Base-by-base conservation (phyloP, 139 green algal species). In the Haematococcus lacustris region DNA sequence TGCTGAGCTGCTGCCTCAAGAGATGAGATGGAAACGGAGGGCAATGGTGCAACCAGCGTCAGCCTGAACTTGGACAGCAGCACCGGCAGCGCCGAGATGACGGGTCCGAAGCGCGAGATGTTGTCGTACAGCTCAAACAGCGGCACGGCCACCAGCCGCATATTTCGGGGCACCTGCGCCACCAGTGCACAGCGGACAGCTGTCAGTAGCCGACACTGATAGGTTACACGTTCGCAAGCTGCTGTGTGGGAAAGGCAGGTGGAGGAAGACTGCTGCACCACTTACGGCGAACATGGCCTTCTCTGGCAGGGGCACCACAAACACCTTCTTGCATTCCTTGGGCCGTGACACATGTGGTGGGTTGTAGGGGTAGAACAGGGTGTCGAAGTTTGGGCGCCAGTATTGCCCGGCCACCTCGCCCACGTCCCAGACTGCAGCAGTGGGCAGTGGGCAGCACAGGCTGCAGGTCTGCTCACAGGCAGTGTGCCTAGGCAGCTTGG, bases 101-200 rank as follows among this genome's bases (percentile, higher is more conserved):
- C 67, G n/a, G 67, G 67, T 1, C 67, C 67, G 17, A 65, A 72
- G 13, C 67, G 30, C 23, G 23, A 34, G 13, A 78, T 33, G 74
- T 98, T 96, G 69, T 97, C 93, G 73, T 98, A 97, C 33, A 98
- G 82, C 79, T 98, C 94, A 67, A 97, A 97, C 7, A 98, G 76
- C 9, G 94, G 94, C 34, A 98, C 94, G 1, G 94, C 94, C 33
- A 98, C 68, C 38, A 98, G 83, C 74, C 91, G 93, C 68, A 92
- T 79, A 78, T 98, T 98, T 39, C 91, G 91, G 2, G 94, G 94
- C 21, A 98, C 88, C 90, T 96, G 87, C 41, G 35, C n/a, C n/a
- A n/a, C n/a, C n/a, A n/a, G n/a, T n/a, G n/a, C n/a, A n/a, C n/a
- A n/a, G n/a, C n/a, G n/a, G n/a, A n/a, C n/a, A n/a, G n/a, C n/a